Base-by-base conservation (phyloP, 2,329 filamentous ascomycete species). In the Claviceps capensis region DNA sequence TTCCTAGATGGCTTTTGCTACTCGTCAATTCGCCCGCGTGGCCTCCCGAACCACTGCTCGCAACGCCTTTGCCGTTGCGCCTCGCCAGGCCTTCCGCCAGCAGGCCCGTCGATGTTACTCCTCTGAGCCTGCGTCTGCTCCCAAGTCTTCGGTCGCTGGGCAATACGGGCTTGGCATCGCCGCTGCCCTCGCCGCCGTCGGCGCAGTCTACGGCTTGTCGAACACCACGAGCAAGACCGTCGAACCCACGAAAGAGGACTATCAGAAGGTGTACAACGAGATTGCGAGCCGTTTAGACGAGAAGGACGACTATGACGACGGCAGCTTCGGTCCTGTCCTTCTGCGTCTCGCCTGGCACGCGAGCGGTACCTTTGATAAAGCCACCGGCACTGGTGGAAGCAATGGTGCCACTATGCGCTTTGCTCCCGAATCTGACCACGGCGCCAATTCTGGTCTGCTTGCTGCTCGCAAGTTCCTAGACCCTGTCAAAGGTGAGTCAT, bases 341-440 rank as follows among this genome's bases (percentile, higher is more conserved):
- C 72, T 97, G 57, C 82, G 91, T 63, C 79, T 97, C 60, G 91
- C 88, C 56, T 97, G 93, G 91, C 93, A 97, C 74, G 83, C 85
- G 58, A 89, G 84, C 61, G 91, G 91, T 61, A 98, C 91, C 61
- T 97, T 85, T 64, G 91, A 97, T 67, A 86, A 85, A 73, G 79
- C 80, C 65, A 95, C 90, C 26, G 78, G 79, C 58, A 97, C 91
- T 46, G 93, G 91, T 62, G 91, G 91, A 59, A 91, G 86, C 76
- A 95, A 97, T 69, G 91, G 93, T 59, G 91, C 91, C 53, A 96
- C 90, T 59, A 97, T 97, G 93, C 83, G 93, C 65, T 97, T 96
- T 68, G 76, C 83, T 23, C 90, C 91, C 47, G 93, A 97, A 73
- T 76, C 81, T 55, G 83, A 84, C 68, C 91, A 98, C 71, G 89